phyloP scores from a whole-genome alignment of 2,329 filamentous ascomycete species.

The Talaromyces marneffei region DNA sequence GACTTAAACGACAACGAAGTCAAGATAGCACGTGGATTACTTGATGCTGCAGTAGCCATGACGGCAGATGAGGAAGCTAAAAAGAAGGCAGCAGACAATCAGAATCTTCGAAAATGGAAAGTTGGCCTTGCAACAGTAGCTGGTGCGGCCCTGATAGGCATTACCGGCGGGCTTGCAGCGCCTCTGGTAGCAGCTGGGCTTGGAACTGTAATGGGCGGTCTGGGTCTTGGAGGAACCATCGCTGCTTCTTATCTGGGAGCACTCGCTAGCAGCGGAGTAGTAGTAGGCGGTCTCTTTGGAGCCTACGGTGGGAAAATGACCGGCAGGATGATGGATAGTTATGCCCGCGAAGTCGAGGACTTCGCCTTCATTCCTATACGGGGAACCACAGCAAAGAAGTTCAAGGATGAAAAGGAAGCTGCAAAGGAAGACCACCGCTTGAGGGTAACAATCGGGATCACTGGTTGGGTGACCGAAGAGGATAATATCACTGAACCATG shows the following conservation, averaged over 20 bases:
- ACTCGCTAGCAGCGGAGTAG: conserved; percentile 70
- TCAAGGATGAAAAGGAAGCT: conserved; percentile 38
- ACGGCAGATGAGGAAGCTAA: conserved; percentile 70
- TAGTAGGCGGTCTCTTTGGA: conserved; percentile 82
- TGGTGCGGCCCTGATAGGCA: conserved; percentile 78
- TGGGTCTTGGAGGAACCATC: conserved; percentile 66
- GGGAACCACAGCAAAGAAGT: conserved; percentile 43
- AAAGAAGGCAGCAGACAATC: conserved; percentile 63
- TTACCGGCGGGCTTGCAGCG: conserved; percentile 72
- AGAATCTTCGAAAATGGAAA: conserved; percentile 64
- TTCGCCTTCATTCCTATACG: conserved; percentile 78
- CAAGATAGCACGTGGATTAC: conserved; percentile 66
- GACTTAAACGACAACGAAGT: conserved; percentile 66
- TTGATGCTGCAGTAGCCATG: conserved; percentile 70
- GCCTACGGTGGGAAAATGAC: conserved; percentile 84
- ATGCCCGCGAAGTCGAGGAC: conserved; percentile 77
- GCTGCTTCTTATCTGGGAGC: conserved; percentile 74
- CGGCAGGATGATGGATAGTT: conserved; percentile 80
- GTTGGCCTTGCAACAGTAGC: conserved; percentile 83
- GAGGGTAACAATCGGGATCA: conserved; percentile 75
- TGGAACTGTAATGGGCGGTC: conserved; percentile 69
- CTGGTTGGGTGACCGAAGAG: conserved; percentile 70
- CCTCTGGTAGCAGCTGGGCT: conserved; percentile 73
- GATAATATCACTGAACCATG: conserved; percentile 72
- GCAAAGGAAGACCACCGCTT: conserved; percentile 57